Conservation (phyloP, 1,139 yeast species). For the Yamadazyma pseudoaaseri region DNA sequence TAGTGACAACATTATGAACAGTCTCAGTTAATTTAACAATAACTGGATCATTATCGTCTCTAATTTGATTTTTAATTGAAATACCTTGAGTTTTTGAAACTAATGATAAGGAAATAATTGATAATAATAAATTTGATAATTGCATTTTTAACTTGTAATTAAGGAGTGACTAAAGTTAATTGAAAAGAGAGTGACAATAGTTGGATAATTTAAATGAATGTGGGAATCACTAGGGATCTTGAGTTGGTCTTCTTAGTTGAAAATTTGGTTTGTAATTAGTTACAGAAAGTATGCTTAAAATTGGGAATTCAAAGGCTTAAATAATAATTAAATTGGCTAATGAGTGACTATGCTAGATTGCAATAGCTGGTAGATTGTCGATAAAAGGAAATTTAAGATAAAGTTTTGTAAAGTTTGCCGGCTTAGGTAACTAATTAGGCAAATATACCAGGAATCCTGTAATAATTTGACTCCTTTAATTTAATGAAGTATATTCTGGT, state of each 20-base stretch:
- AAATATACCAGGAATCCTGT: too few species aligned
- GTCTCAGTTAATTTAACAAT: slow-evolving; percentile 38
- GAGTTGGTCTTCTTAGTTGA: background rate
- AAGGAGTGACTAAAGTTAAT: slow-evolving; percentile 22
- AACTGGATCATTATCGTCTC: slow-evolving; percentile 31
- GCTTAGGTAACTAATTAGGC: too few species aligned
- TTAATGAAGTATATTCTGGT: too few species aligned
- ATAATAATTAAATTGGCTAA: too few species aligned
- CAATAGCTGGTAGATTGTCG: too few species aligned
- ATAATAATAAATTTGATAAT: slow-evolving; percentile 27
- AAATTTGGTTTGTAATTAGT: background rate
- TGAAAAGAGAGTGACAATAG: slow-evolving; percentile 10
- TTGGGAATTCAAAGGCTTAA: too few species aligned
- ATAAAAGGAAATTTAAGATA: too few species aligned
- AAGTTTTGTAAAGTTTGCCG: too few species aligned
- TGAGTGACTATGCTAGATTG: too few species aligned
- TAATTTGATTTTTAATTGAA: slow-evolving; percentile 26
- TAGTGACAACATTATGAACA: slow-evolving; percentile 33
- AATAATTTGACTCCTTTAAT: too few species aligned
- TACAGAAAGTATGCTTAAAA: too few species aligned
- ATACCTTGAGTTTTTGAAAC: slow-evolving; percentile 26
- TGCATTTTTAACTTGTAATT: slow-evolving; percentile 24
- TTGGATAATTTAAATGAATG: slow-evolving; percentile 8
- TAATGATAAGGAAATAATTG: slow-evolving; percentile 20
- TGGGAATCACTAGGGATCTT: slow-evolving; percentile 9